phyloP scores from a whole-genome alignment of 768 basidiomycete species.

The Agrocybe pediades region DNA sequence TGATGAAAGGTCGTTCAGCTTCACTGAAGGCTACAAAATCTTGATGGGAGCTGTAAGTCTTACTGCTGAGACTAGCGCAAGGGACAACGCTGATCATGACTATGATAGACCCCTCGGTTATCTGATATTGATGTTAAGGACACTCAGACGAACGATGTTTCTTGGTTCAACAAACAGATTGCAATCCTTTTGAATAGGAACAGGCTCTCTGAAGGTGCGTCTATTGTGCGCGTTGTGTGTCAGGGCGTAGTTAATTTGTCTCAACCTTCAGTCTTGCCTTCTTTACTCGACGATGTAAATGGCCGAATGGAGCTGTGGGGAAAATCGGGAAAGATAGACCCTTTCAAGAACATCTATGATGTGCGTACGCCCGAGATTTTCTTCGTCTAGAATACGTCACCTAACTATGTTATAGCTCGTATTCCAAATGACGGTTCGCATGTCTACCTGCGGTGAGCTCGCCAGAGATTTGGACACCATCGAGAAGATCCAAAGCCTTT shows the following conservation, averaged over 20 bases:
- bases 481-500: slow-evolving; percentile 23
- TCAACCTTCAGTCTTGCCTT: slow-evolving; percentile 23
- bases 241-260: neutral
- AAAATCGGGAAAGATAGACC: slow-evolving; percentile 27
- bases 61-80: too few relatives aligned
- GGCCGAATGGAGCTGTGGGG: slow-evolving; percentile 29
- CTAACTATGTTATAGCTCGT: slow-evolving; percentile 26
- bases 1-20: slow-evolving; percentile 26
- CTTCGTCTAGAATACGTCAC: neutral
- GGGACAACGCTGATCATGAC: too few relatives aligned
- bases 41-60: slow-evolving; percentile 31
- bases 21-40: slow-evolving; percentile 35
- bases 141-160: slow-evolving; percentile 12
- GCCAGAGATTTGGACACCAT: slow-evolving; percentile 26
- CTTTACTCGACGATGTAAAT: slow-evolving; percentile 30
- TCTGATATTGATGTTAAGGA: neutral
- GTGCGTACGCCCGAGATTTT: slow-evolving; percentile 14
- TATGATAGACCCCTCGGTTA: neutral
- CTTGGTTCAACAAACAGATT: slow-evolving; percentile 25
- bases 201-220: slow-evolving; percentile 18
- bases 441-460: slow-evolving; percentile 36
- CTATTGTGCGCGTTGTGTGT: neutral
- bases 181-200: slow-evolving; percentile 18
- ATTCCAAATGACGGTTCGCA: slow-evolving; percentile 38
- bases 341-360: slow-evolving; percentile 32